These are phyloP conservation scores for Penicillium subrubescens DNA, from an alignment of 495 filamentous ascomycete genomes.

Conservation along the genomic window DNA sequence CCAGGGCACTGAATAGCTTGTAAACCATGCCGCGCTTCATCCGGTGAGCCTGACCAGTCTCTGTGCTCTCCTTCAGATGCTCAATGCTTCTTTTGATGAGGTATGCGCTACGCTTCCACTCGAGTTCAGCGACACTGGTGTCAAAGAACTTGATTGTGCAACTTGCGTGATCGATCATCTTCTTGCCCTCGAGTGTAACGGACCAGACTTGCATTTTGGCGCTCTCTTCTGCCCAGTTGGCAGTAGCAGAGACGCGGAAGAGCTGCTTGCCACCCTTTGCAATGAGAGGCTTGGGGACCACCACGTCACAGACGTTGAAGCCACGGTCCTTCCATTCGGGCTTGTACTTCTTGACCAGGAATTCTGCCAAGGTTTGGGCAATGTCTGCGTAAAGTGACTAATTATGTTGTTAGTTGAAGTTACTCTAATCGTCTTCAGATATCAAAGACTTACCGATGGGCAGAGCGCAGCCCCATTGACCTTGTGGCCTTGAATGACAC, in stretches of 20 bases:
- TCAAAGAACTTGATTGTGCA: slow-evolving; percentile 50
- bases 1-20: slow-evolving; percentile 71
- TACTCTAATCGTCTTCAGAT: background rate
- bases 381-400: slow-evolving; percentile 75
- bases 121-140: slow-evolving; percentile 24
- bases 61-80: slow-evolving; percentile 49
- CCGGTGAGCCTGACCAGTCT: slow-evolving; percentile 55
- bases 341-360: slow-evolving; percentile 61
- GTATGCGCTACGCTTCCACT: slow-evolving; percentile 52
- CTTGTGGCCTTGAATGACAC: slow-evolving; percentile 67
- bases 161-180: slow-evolving; percentile 51
- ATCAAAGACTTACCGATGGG: slow-evolving; percentile 47
- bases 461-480: slow-evolving; percentile 66
- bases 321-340: slow-evolving; percentile 55
- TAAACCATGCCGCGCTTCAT: slow-evolving; percentile 74
- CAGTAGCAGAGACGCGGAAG: slow-evolving; percentile 41
- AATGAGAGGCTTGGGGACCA: slow-evolving; percentile 71
- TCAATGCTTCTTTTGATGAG: slow-evolving; percentile 52
- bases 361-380: slow-evolving; percentile 72
- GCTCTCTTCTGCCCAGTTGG: slow-evolving; percentile 35
- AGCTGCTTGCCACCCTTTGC: slow-evolving; percentile 56
- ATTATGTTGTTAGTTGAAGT: background rate
- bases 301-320: slow-evolving; percentile 64
- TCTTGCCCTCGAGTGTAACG: slow-evolving; percentile 48
- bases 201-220: slow-evolving; percentile 43